These are phyloP conservation scores for Rhodotorula sphaerocarpa DNA, from an alignment of 768 basidiomycete genomes.

Conservation along the genomic window DNA sequence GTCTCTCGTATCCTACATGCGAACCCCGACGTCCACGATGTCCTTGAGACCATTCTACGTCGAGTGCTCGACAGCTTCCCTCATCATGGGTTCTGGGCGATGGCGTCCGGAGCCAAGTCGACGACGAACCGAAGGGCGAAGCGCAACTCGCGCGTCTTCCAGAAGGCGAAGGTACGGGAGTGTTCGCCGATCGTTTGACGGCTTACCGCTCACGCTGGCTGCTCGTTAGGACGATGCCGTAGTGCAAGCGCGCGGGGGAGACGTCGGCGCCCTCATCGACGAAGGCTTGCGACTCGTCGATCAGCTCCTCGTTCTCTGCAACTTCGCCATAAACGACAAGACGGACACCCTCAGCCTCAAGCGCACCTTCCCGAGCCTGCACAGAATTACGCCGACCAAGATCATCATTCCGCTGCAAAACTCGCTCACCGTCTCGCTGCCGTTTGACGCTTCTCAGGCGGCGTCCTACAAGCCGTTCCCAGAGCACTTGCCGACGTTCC, in stretches of 20 bases:
- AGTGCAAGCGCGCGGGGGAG: too few species aligned
- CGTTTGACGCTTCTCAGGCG: slow-evolving; percentile 56
- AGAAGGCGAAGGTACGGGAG: slow-evolving; percentile 39
- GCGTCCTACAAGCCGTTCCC: slow-evolving; percentile 71
- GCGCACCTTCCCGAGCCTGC: slow-evolving; percentile 26
- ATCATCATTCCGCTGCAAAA: slow-evolving; percentile 88
- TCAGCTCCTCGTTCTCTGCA: slow-evolving; percentile 30
- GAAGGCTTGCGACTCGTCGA: slow-evolving; percentile 29
- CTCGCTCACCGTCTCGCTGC: slow-evolving; percentile 79
- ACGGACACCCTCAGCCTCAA: slow-evolving; percentile 22
- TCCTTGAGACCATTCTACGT: slow-evolving; percentile 60
- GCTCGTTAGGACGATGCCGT: too few species aligned
- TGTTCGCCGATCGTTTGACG: too few species aligned
- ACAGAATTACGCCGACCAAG: slow-evolving; percentile 23
- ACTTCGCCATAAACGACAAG: slow-evolving; percentile 22
- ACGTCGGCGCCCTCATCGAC: slow-evolving; percentile 22
- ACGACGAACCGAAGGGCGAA: slow-evolving; percentile 56
- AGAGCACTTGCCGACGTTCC: slow-evolving; percentile 62
- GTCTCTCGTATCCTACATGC: slow-evolving; percentile 81
- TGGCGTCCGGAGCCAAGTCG: slow-evolving; percentile 78
- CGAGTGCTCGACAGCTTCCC: slow-evolving; percentile 74
- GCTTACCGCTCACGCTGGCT: background rate
- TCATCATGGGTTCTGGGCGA: slow-evolving; percentile 85
- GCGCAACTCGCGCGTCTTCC: slow-evolving; percentile 51
- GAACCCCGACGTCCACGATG: slow-evolving; percentile 54